Percentiles rank a stretch among this genome's conserved stretches.
These are phyloP conservation scores for Phytophthora cryptogea DNA, from an alignment of 352 stramenopile genomes.

Conservation along the genomic window DNA sequence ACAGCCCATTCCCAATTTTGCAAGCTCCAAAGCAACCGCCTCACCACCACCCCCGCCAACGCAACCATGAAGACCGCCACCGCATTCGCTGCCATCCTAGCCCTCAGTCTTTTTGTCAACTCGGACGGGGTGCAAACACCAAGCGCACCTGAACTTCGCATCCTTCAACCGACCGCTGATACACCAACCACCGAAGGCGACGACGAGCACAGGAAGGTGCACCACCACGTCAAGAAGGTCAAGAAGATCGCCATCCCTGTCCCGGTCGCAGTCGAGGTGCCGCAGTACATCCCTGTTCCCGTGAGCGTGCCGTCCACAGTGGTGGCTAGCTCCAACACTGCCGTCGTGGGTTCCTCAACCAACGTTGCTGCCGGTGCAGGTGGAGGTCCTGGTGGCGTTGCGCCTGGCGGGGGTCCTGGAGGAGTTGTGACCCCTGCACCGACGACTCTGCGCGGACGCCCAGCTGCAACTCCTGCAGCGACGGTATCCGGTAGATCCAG, in stretches of 20 bases:
- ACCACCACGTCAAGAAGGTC: conserved; percentile 32
- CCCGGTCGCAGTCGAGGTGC: conserved; percentile 31
- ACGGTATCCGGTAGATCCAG: conserved; percentile 12
- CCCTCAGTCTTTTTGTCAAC: conserved; percentile 17
- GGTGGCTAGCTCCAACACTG: conserved; percentile 29
- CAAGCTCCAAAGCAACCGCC: conserved; percentile 2
- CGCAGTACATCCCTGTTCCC: conserved; percentile 32
- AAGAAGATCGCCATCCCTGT: conserved; percentile 42
- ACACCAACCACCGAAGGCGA: conserved; percentile 6
- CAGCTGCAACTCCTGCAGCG: conserved; percentile 21
- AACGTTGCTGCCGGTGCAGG: conserved; percentile 7
- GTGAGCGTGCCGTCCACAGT: conserved; percentile 29
- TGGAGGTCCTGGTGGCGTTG: conserved; percentile 4
- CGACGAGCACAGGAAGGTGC: conserved; percentile 18
- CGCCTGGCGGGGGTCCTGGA: neutral
- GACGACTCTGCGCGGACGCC: conserved; percentile 16
- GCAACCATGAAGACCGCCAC: conserved; percentile 21
- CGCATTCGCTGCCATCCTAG: conserved; percentile 18
- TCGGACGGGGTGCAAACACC: conserved; percentile 9
- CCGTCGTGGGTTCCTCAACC: conserved; percentile 13
- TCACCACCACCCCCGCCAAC: neutral
- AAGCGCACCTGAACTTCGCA: conserved; percentile 8
- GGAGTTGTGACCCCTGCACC: conserved; percentile 21
- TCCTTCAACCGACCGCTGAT: conserved; percentile 11
- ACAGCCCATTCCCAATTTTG: conserved; percentile 5